Evolutionary conservation across 805 yeast species (phyloP), one percentile per base, ranked within the genome.

Genomic region (Clavispora fructus): DNA sequence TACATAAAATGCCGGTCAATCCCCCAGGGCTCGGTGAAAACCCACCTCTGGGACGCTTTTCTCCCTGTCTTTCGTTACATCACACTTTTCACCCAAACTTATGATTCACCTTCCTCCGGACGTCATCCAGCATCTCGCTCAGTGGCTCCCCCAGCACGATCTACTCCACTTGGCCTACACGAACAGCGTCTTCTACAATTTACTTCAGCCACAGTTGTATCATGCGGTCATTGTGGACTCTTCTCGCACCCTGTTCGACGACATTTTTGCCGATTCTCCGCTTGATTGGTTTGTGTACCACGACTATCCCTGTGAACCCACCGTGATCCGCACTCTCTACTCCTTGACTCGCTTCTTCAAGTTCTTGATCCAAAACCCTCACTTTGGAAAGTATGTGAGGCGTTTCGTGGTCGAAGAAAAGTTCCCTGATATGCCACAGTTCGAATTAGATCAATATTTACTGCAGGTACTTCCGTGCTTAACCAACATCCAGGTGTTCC

Each of bases 311-410:
- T 30, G 35, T 5, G 43, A 44, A 23, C 49, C 56, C 13, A 48
- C 51, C 16, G 46, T 48, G 11, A 48, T 54, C 25, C 48, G 58
- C 3, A 45, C 55, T n/a, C 53, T 52, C 29, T 52, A 38, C 41
- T 44, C 53, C 4, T 48, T 54, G 41, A 43, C 40, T 25, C 49
- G 42, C 4, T 52, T 50, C 42, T 47, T 50, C 41, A 43, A 49
- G 43, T 46, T 42, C 6, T 37, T 54, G 41, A 29, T 35, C 26
- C 32, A 37, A 8, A 38, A 45, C 12, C 49, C 49, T 9, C 46
- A 29, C 4, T 47, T 44, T 17, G 50, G 49, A 8, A 40, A 45
- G 16, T 25, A 35, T 30, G 27, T 54, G 5, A 41, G 39, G 25
- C 26, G 17, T 7, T 23, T 54, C 11, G 47, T 45, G 27, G 52